These are phyloP conservation scores for Austroboletus festivus DNA, from an alignment of 768 basidiomycete species.

Conservation along the genomic window DNA sequence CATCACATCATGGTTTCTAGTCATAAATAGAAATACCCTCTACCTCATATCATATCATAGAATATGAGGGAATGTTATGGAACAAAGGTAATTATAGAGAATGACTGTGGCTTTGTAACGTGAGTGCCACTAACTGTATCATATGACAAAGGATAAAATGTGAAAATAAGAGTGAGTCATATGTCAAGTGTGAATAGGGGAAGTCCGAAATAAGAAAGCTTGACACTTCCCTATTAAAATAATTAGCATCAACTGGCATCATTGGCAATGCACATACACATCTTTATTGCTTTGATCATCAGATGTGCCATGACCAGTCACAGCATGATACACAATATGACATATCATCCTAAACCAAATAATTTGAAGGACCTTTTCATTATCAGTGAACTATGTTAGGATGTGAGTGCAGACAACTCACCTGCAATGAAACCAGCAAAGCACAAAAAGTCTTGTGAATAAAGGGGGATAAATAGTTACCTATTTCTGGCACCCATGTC, in stretches of 20 bases:
- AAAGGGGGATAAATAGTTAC: constrained; percentile 50
- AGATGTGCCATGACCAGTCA: constrained; percentile 71
- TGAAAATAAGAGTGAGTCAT: too few relatives aligned
- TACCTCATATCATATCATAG: too few relatives aligned
- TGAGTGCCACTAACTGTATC: too few relatives aligned
- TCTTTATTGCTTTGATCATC: constrained; percentile 82
- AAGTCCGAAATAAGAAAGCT: too few relatives aligned
- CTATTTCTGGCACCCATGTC: constrained; percentile 59
- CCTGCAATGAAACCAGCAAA: constrained; percentile 63
- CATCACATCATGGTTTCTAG: too few relatives aligned
- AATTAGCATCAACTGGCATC: constrained; percentile 10
- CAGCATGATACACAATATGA: constrained; percentile 76
- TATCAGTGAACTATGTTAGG: constrained; percentile 5
- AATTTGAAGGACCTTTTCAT: constrained; percentile 59
- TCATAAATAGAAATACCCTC: too few relatives aligned
- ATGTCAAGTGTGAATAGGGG: too few relatives aligned
- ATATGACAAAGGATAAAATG: too few relatives aligned
- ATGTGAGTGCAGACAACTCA: constrained; percentile 21
- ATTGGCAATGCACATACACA: constrained; percentile 36
- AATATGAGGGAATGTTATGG: too few relatives aligned
- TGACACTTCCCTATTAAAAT: not conserved
- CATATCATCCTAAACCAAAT: constrained; percentile 89
- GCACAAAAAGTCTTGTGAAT: constrained; percentile 47
- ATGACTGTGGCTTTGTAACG: too few relatives aligned
- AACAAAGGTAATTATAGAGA: too few relatives aligned